A percentile compares a stretch with the other conserved stretches of the same genome.
Conservation (phyloP, 176 grass and related monocot species). For the Zoysia pacifica region DNA sequence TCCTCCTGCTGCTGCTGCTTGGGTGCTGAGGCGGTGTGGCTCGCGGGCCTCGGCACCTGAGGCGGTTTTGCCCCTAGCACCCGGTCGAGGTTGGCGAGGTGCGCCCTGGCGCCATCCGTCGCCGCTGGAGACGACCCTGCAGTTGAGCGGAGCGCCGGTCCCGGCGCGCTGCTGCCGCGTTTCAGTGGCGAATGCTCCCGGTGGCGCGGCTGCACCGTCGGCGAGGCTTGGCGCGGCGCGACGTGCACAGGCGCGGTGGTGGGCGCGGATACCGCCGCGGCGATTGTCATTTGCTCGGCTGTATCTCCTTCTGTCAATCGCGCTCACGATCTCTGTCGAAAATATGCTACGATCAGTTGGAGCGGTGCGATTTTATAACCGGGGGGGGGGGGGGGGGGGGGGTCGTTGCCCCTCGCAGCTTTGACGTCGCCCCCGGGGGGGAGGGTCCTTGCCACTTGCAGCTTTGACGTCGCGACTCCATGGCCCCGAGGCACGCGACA, state of each 20-base stretch:
- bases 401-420: constrained; percentile 20
- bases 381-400: neutral
- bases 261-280: constrained; percentile 37
- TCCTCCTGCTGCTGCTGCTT: neutral
- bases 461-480: constrained; percentile 38
- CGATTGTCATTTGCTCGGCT: constrained; percentile 34
- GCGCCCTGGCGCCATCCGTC: constrained; percentile 13
- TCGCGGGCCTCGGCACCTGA: neutral
- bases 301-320: too few relatives aligned
- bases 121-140: neutral
- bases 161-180: constrained; percentile 39
- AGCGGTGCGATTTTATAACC: constrained; percentile 6
- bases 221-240: constrained; percentile 35
- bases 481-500: constrained; percentile 21
- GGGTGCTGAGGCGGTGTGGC: neutral
- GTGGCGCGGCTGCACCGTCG: constrained; percentile 18
- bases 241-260: constrained; percentile 14
- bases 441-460: constrained; percentile 13
- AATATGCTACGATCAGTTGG: neutral
- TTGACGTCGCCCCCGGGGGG: constrained; percentile 25
- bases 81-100: constrained; percentile 82
- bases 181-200: constrained; percentile 57
- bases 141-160: constrained; percentile 24
- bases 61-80: constrained; percentile 66
- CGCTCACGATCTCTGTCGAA: neutral